Percentiles rank a stretch among this genome's conserved stretches.
These are phyloP conservation scores for Peronospora belbahrii DNA, from an alignment of 352 stramenopile species.

Conservation along the genomic window DNA sequence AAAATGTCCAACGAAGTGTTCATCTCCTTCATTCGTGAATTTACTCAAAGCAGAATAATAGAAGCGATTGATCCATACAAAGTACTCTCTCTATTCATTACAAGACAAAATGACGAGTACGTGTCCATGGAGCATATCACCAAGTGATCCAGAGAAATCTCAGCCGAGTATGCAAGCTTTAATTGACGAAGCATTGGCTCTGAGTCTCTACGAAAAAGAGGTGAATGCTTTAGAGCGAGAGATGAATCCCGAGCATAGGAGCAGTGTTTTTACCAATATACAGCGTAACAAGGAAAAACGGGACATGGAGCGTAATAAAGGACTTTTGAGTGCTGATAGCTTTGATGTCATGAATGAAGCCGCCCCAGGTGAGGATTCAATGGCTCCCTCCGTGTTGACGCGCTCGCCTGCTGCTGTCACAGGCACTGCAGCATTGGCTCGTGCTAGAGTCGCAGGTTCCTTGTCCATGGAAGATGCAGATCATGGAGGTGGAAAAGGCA, in stretches of 20 bases:
- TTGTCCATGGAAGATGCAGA: slow-evolving; percentile 36
- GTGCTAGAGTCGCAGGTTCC: slow-evolving; percentile 18
- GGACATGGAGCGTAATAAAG: slow-evolving; percentile 22
- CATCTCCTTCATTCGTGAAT: slow-evolving; percentile 20
- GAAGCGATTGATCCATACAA: too few relatives aligned
- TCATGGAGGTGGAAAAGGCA: slow-evolving; percentile 29
- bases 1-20: too few relatives aligned
- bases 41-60: not conserved
- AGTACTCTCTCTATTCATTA: too few relatives aligned
- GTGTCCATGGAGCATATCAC: slow-evolving; percentile 19
- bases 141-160: slow-evolving; percentile 7
- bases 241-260: slow-evolving; percentile 32
- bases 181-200: slow-evolving; percentile 63
- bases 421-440: slow-evolving; percentile 13
- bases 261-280: slow-evolving; percentile 31
- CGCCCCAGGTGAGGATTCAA: slow-evolving; percentile 6
- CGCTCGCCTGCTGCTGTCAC: slow-evolving; percentile 16
- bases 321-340: slow-evolving; percentile 39
- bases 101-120: slow-evolving; percentile 14
- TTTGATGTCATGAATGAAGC: slow-evolving; percentile 15
- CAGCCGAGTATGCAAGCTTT: slow-evolving; percentile 48
- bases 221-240: slow-evolving; percentile 31
- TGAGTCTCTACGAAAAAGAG: slow-evolving; percentile 58
- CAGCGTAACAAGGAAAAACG: slow-evolving; percentile 29
- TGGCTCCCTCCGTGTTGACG: slow-evolving; percentile 14